These are phyloP conservation scores for Gillenia trifoliata DNA, from an alignment of 306 rosid species.

Conservation along the genomic window DNA sequence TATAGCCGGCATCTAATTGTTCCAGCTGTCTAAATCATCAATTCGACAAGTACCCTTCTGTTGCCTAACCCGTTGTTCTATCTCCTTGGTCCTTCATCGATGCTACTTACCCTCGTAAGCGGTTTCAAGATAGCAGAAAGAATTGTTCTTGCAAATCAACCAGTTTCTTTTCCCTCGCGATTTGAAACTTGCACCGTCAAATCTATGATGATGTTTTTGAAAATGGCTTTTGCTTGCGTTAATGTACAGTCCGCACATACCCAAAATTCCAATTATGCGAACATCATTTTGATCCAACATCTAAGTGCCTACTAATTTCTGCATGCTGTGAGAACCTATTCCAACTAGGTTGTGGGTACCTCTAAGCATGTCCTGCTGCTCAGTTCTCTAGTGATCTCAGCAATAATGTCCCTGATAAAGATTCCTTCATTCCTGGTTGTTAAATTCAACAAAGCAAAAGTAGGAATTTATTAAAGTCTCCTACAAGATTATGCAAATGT, in stretches of 20 bases:
- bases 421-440: background rate
- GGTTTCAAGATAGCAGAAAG: background rate
- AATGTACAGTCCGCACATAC: background rate
- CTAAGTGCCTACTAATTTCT: no score
- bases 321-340: no score
- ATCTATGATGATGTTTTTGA: constrained; percentile 4
- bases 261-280: background rate
- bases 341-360: no score
- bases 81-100: background rate
- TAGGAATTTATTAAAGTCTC: no score
- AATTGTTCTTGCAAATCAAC: constrained; percentile 1
- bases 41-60: constrained; percentile 2
- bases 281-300: no score
- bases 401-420: background rate
- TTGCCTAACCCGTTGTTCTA: background rate
- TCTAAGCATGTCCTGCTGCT: background rate
- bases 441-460: background rate
- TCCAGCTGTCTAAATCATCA: background rate
- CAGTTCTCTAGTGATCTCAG: background rate
- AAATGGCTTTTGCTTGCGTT: constrained; percentile 16
- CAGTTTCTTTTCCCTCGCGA: background rate
- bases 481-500: no score
- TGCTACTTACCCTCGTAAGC: background rate
- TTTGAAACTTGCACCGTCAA: constrained; percentile 9
- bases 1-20: background rate